A percentile compares a stretch with the other conserved stretches of the same genome.
phyloP scores from a whole-genome alignment of 208 protist species.

The Wallacemonas sp. region DNA sequence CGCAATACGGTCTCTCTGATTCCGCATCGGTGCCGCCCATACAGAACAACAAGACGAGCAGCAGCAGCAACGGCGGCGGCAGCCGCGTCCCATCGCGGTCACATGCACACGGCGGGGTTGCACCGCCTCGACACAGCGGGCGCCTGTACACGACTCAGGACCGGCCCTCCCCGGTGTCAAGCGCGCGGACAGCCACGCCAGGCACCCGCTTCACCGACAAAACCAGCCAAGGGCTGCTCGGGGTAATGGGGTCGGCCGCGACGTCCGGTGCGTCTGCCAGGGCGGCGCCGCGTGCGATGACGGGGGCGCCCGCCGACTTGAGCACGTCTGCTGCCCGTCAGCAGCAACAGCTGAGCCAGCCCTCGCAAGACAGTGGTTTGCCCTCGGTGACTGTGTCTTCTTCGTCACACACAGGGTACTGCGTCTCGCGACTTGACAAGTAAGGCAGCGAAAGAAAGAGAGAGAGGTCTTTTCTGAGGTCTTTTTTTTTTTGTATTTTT shows the following conservation, averaged over 20 bases:
- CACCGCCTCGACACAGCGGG: too few relatives aligned
- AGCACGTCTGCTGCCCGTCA: neutral
- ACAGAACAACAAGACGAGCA: too few relatives aligned
- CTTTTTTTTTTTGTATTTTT: constrained; percentile 12
- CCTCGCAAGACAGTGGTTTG: neutral
- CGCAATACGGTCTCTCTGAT: neutral
- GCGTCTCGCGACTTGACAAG: neutral
- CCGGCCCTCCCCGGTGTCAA: neutral
- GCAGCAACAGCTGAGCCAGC: constrained; percentile 1
- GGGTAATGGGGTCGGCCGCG: constrained; percentile 7
- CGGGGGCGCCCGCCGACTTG: neutral
- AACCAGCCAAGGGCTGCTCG: neutral
- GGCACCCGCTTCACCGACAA: constrained; percentile 10
- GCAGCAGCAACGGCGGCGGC: too few relatives aligned
- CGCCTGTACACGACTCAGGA: too few relatives aligned
- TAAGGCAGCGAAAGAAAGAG: too few relatives aligned
- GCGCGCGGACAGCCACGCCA: constrained; percentile 4
- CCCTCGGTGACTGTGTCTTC: neutral
- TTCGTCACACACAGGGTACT: neutral
- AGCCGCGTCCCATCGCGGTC: too few relatives aligned
- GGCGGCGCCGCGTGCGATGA: neutral
- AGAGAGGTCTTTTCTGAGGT: neutral
- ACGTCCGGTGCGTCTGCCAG: too few relatives aligned
- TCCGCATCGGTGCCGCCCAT: neutral
- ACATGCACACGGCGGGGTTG: too few relatives aligned